A percentile compares a stretch with the other conserved stretches of the same genome.
Conservation (phyloP, 129 eudicot species). For the Flaveria linearis region DNA sequence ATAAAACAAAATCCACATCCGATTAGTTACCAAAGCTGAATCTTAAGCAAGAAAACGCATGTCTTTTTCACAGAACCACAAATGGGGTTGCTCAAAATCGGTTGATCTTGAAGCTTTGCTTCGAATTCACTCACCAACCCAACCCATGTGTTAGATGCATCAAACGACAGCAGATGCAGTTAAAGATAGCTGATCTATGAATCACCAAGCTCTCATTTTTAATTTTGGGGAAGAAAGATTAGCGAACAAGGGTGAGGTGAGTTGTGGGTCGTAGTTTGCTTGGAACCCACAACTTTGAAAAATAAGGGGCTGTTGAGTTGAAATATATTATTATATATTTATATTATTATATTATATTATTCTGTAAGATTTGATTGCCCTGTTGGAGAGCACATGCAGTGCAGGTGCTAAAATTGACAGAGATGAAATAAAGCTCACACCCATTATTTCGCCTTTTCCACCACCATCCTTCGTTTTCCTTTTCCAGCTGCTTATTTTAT, state of each 20-base stretch:
- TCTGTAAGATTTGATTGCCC: slow-evolving; percentile 38
- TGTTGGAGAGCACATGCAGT: slow-evolving; percentile 40
- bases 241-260: slow-evolving; percentile 21
- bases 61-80: slow-evolving; percentile 3
- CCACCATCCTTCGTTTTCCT: too few relatives aligned
- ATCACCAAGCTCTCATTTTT: neutral
- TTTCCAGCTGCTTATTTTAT: too few relatives aligned
- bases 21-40: slow-evolving; percentile 15
- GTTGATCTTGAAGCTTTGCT: slow-evolving; percentile 49
- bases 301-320: neutral
- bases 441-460: slow-evolving; percentile 23
- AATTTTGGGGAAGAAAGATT: neutral
- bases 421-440: slow-evolving; percentile 37
- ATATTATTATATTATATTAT: neutral
- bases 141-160: slow-evolving; percentile 19
- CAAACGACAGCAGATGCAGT: slow-evolving; percentile 1
- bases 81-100: slow-evolving; percentile 5
- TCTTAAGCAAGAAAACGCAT: slow-evolving; percentile 25
- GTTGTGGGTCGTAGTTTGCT: slow-evolving; percentile 26
- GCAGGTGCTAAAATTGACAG: slow-evolving; percentile 31
- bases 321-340: neutral
- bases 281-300: slow-evolving; percentile 29
- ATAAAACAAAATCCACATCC: slow-evolving; percentile 24
- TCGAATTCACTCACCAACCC: slow-evolving; percentile 46
- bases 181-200: slow-evolving; percentile 18